Evolutionary conservation across 164 flowering plant species (phyloP), one percentile per base, ranked within the genome.

Genomic region (Annona squamosa): DNA sequence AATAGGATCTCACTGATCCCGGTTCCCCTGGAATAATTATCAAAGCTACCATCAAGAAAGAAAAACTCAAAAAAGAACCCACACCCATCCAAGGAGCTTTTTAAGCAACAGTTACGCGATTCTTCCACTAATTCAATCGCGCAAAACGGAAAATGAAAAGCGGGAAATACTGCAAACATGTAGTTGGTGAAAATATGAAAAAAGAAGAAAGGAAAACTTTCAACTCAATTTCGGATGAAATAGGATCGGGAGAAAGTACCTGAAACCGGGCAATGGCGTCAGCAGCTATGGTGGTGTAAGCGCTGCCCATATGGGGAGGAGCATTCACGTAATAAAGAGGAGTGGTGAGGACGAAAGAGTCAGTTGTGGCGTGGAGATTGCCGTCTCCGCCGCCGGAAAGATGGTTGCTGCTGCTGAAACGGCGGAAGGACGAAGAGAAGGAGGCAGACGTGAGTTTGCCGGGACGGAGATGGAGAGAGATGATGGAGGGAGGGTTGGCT

Each of bases 231-330:
- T 69, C 2, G 42, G 4, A 47, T 5, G 63, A 70, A 56, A 41
- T 9, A 43, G 68, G 5, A 37, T 4, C 41, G 26, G 6, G 4
- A 67, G n/a, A 42, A 5, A 9, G 13, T 44, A 92, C 99, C 97
- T 95, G 97, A 77, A 95, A 95, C 6, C 99, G 91, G 41, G 99
- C 93, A 75, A 95, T 85, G 75, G 94, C 89, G 70, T 95, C 99
- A 42, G 97, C 98, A n/a, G 97, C 97, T 62, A 94, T 90, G 75
- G 99, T 94, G 72, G 99, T 88, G 82, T 94, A 94, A 56, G 99
- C 99, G 70, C 99, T 94, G 69, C 99, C 99, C 97, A 95, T 91
- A 63, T 95, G 99, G 26, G 99, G 99, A 79, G 99, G 97, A 74
- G 98, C 99, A 83, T 94, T 95, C 4, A 95, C 99, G 82, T 95